These are phyloP conservation scores for Piper longum DNA, from an alignment of 164 flowering plant species.

Conservation along the genomic window DNA sequence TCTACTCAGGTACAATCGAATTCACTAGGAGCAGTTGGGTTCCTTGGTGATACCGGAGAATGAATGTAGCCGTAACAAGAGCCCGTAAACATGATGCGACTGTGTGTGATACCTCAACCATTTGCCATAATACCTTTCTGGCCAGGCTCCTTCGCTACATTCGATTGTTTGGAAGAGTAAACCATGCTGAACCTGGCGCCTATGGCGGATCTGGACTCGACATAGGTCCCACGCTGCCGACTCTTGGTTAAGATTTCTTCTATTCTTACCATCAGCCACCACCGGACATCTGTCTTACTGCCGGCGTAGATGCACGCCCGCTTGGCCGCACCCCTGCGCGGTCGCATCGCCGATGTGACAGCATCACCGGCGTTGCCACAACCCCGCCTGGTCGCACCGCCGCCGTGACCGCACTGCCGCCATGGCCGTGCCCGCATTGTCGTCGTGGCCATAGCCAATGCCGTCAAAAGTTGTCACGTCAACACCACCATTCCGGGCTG, in stretches of 20 bases:
- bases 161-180: conserved; percentile 68
- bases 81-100: conserved; percentile 83
- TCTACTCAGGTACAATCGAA: conserved; percentile 68
- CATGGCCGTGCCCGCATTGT: no score
- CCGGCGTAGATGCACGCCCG: no score
- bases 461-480: no score
- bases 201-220: conserved; percentile 65
- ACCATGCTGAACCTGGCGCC: conserved; percentile 66
- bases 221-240: conserved; percentile 68
- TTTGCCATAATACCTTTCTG: conserved; percentile 81
- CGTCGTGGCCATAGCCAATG: no score
- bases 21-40: conserved; percentile 86
- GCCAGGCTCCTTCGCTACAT: conserved; percentile 89
- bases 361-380: no score
- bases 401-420: no score
- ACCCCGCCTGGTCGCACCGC: no score
- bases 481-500: no score
- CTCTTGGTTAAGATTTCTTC: conserved; percentile 7
- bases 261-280: not conserved
- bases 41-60: conserved; percentile 79
- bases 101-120: conserved; percentile 84
- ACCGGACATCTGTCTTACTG: no score
- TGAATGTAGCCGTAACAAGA: conserved; percentile 93
- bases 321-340: no score
- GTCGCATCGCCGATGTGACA: no score